Base-by-base conservation (phyloP, 345 rosid species). In the Gossypium ekmanianum region DNA sequence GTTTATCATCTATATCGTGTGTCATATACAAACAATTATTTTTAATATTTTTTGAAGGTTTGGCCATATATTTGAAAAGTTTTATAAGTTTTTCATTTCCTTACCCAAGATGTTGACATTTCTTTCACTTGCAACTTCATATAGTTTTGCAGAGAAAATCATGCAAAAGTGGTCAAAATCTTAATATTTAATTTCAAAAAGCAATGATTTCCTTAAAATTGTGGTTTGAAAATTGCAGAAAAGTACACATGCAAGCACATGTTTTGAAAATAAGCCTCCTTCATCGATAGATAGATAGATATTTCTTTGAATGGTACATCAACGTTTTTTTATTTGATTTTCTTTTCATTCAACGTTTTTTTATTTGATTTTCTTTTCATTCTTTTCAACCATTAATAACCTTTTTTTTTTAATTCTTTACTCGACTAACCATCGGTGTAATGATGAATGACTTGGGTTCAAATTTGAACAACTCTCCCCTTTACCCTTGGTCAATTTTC, bases 201-300 rank as follows among this genome's bases (percentile, higher is more conserved):
- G 12, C 22, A 41, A 1, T 17, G 68, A n/a, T 14, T 34, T 34
- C 3, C 52, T 3, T 48, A 48, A 51, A 51, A 16, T 44, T 22
- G 72, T 20, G 11, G 57, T 50, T 50, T 68, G 58, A 68, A 68
- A 68, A 68, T 14, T 26, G 44, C 58, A 24, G 72, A 68, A 69
- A 50, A 24, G 39, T 24, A 74, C 72, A 50, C 44, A 16, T 16
- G 57, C 58, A 56, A 51, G 13, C 22, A 67, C 71, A 67, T 45
- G 71, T 22, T 47, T 17, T 11, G 2, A 4, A 45, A 45, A 45
- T 34, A 44, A 66, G 7, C 41, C 41, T 34, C 41, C 41, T 34
- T 34, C 41, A 34, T 34, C 8, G 50, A 45, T 5, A 6, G 16
- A 2, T 17, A 16, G 48, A 45, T 5, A 6, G 16, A 2, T n/a